Percentiles rank a stretch among this genome's conserved stretches.
Evolutionary conservation across 2,329 filamentous ascomycete species (phyloP).

Genomic region (Diaporthe eres): DNA sequence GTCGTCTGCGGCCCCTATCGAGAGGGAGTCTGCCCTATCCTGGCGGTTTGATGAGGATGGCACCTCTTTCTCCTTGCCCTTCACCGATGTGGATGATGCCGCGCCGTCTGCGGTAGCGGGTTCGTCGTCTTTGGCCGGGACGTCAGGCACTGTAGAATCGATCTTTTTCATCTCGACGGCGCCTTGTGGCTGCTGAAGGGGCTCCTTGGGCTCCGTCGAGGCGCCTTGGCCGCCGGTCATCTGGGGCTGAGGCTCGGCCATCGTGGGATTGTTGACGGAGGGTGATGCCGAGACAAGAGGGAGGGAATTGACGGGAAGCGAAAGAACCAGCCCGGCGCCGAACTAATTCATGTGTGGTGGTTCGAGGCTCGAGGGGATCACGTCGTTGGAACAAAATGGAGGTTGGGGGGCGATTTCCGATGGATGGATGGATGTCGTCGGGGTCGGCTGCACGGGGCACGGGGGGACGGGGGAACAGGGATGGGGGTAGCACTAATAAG

Average conservation of each 20-base stretch:
- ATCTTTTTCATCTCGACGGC: conserved; percentile 42
- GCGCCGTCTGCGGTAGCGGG: conserved; percentile 38
- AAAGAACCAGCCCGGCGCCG: conserved; percentile 17
- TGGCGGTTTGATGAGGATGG: conserved; percentile 45
- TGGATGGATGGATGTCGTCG: conserved; percentile 25
- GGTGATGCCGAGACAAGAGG: conserved; percentile 13
- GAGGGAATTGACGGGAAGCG: conserved; percentile 30
- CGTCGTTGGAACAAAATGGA: background rate
- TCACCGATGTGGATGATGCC: conserved; percentile 44
- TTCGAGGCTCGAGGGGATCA: conserved; percentile 8
- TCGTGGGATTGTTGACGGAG: conserved; percentile 31
- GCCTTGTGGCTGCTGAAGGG: conserved; percentile 40
- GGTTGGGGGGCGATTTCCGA: conserved; percentile 21
- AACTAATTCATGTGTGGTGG: conserved; percentile 37
- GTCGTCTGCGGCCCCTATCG: conserved; percentile 50
- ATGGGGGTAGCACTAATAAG: conserved; percentile 25
- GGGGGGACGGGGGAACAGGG: conserved; percentile 34
- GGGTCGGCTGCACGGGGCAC: conserved; percentile 35
- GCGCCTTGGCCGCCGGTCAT: conserved; percentile 37
- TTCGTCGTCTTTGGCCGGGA: conserved; percentile 41
- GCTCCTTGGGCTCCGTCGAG: conserved; percentile 37
- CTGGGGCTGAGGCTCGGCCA: conserved; percentile 41
- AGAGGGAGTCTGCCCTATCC: conserved; percentile 50
- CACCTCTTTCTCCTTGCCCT: conserved; percentile 50
- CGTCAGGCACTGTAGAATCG: conserved; percentile 34